Conservation (phyloP, 202 grass and related monocot species). For the Sporobolus alterniflorus region DNA sequence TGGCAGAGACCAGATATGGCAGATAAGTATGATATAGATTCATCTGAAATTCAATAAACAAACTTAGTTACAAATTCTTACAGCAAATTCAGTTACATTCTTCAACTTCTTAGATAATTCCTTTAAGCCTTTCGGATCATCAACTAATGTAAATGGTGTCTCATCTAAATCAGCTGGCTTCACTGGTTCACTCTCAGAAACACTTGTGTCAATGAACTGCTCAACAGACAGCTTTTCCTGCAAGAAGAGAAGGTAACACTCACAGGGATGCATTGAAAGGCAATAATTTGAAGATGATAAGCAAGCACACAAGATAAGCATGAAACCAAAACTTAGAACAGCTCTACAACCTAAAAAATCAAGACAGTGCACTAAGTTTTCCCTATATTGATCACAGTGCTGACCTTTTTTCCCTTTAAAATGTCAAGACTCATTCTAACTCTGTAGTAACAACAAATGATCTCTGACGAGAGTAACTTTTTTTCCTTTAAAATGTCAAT, state of each 20-base stretch:
- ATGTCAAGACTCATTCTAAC: conserved; percentile 9
- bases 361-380: background rate
- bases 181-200: conserved; percentile 60
- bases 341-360: conserved; percentile 14
- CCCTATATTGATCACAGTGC: background rate
- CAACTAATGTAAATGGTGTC: conserved; percentile 70
- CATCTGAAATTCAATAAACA: background rate
- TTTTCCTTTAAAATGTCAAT: conserved; percentile 3
- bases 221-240: conserved; percentile 63
- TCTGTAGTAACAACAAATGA: background rate
- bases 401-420: background rate
- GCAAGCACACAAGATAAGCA: background rate
- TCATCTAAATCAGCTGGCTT: conserved; percentile 63
- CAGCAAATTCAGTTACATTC: conserved; percentile 72
- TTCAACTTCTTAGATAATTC: conserved; percentile 77
- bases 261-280: conserved; percentile 10
- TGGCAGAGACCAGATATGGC: background rate
- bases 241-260: conserved; percentile 33
- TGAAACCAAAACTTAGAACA: background rate
- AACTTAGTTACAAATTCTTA: conserved; percentile 50
- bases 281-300: background rate
- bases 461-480: no score
- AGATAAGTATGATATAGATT: conserved; percentile 20
- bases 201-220: conserved; percentile 65
- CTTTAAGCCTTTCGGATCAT: conserved; percentile 60